These are phyloP conservation scores for Lipomyces mesembrius DNA, from an alignment of 805 yeast species.

Conservation along the genomic window DNA sequence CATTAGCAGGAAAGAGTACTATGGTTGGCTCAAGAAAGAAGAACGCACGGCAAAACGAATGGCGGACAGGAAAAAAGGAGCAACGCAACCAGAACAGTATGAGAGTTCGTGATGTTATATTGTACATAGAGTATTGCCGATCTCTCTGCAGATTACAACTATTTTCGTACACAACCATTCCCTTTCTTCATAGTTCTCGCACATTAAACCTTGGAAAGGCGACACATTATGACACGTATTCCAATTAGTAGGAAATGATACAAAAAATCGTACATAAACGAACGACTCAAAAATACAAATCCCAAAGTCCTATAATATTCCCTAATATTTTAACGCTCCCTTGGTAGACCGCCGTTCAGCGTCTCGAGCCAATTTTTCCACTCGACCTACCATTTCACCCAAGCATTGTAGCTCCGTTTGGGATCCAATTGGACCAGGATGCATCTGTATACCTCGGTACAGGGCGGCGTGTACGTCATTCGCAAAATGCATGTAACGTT, in stretches of 20 bases:
- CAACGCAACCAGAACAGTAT: not conserved
- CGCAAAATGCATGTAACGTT: constrained; percentile 38
- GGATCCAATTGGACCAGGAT: constrained; percentile 18
- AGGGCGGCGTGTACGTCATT: constrained; percentile 32
- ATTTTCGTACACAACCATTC: not conserved
- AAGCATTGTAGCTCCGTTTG: constrained; percentile 29
- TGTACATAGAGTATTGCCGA: not conserved
- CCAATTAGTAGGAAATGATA: constrained; percentile 1
- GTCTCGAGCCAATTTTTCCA: constrained; percentile 25
- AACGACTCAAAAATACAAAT: not conserved
- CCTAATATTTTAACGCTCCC: not conserved
- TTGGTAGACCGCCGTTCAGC: constrained; percentile 17
- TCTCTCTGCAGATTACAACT: not conserved
- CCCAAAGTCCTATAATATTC: not conserved
- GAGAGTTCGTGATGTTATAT: not conserved
- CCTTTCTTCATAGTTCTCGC: not conserved
- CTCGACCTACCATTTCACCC: constrained; percentile 32
- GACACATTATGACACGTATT: not conserved
- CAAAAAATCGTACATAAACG: not conserved
- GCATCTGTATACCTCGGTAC: constrained; percentile 30
- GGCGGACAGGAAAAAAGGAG: not conserved
- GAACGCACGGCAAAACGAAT: constrained; percentile 3
- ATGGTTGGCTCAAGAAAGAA: constrained; percentile 28
- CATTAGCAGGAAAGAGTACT: constrained; percentile 68
- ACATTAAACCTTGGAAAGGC: not conserved